Base-by-base conservation (phyloP, 257 asterid genomes). In the Marsdenia floribunda region DNA sequence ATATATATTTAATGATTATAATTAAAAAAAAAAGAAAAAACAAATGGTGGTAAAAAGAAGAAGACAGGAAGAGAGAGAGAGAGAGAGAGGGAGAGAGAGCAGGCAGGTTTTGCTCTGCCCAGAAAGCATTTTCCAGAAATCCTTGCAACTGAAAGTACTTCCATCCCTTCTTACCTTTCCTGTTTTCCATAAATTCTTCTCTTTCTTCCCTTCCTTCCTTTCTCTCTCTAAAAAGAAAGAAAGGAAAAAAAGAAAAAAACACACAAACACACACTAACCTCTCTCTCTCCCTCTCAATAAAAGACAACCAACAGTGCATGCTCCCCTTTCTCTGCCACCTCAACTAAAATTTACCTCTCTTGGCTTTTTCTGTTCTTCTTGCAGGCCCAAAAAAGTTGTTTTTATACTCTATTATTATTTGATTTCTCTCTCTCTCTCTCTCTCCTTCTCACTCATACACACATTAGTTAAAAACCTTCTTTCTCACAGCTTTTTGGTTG, bases 101-200 rank as follows among this genome's bases (percentile, higher is more conserved):
- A 73, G 75, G 82, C 46, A 66, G 47, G 24, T 66, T 78, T 81
- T 73, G 79, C 54, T 52, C 71, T 73, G 80, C 75, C 81, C 71
- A 69, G 70, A 70, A 76, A 79, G 86, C 82, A 79, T 77, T 79
- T 81, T 80, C 59, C 88, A 75, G 87, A 85, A 85, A 84, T 85
- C 79, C 75, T 84, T 81, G 88, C 86, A 83, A 79, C 88, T 80
- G 84, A 88, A 85, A 82, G 83, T 86, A 84, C 84, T 80, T 90
- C 61, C 59, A 58, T 82, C 78, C 49, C 49, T 70, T 47, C 47
- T 54, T 35, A 35, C 33, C 78, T 81, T 80, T 86, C 85, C 87
- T 87, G 54, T 37, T 85, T 84, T 80, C 96, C 89, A 84, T 78
- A 86, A 86, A 87, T 88, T 88, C 93, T 80, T 75, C 60, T 58